Evolutionary conservation across 1,284 basidiomycete genomes (phyloP), one percentile per base, ranked within the genome.

Genomic region (Cryptococcus neoformans): DNA sequence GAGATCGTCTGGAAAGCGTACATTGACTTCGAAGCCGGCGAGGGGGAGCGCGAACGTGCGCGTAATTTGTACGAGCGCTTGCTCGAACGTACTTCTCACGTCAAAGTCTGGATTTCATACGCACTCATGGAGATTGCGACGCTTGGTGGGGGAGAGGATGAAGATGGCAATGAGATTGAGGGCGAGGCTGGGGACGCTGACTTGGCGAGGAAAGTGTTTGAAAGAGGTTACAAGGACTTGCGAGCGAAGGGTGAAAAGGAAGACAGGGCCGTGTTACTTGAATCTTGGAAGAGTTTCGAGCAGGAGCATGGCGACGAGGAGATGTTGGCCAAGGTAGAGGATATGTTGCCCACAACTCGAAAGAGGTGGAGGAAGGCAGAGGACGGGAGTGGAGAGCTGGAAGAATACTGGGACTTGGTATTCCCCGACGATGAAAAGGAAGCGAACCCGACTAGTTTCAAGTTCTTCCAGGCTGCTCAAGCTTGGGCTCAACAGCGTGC

Each of bases 1-100:
- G 96, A 99, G 76, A 82, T 97, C 10, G 83, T 97, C n/a, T 95
- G 92, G 92, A 94, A 93, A 73, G 90, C 92, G 4, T 99, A 93
- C 77, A 92, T 99, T 79, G 95, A 99, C 78, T 88, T 92, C 64
- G 92, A 94, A 57, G 82, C 82, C 58, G 79, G 81, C 63, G 92
- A 96, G 75, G 89, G 92, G 62, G 92, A 98, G 69, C 85, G 92
- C 56, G 90, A 90, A 62, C 83, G 85, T 39, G 89, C 90, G 1
- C 82, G 94, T 36, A 81, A 83, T n/a, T 75, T 99, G 54, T 99
- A 96, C 76, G 93, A 98, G 79, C 84, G 93, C 34, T 83, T 99
- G 16, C 81, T 97, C 51, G 81, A 84, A 47, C 82, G 90, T 55
- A 96, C 92, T 60, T 90, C 91, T 0, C 95, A 99, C 74, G 91